Percentiles rank a stretch among this genome's conserved stretches.
phyloP scores from a whole-genome alignment of 148 eudicot species.

The Heliamphora exappendiculata region DNA sequence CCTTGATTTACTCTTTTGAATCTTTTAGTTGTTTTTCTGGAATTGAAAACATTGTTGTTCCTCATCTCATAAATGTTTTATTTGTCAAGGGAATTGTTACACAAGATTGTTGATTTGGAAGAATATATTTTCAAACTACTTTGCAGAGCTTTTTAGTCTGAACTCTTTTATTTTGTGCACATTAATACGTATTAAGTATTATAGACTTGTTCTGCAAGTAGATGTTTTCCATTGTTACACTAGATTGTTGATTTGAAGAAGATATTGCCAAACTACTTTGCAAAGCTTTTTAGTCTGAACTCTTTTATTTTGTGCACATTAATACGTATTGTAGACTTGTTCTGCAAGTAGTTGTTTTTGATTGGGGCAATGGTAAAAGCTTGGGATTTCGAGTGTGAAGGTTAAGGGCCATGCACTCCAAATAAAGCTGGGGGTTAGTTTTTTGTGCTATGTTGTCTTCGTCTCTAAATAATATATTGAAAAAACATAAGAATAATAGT shows the following conservation, averaged over 20 bases:
- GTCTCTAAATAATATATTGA: too few species aligned
- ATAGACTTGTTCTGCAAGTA: neutral
- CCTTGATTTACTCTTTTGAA: neutral
- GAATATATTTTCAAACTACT: neutral
- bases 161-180: neutral
- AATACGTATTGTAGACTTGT: neutral
- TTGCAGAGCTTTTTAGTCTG: neutral
- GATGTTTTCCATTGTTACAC: neutral
- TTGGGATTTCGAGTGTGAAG: neutral
- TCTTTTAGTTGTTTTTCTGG: neutral
- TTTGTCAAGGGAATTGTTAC: neutral
- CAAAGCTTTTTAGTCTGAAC: neutral
- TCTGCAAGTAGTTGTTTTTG: neutral
- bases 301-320: neutral
- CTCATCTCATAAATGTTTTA: neutral
- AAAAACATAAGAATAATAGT: too few species aligned
- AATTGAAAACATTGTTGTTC: neutral
- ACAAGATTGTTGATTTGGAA: neutral
- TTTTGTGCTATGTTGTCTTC: too few species aligned
- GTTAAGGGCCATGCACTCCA: neutral
- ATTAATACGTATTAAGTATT: neutral
- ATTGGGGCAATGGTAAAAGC: neutral
- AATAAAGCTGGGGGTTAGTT: neutral
- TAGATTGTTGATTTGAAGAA: neutral
- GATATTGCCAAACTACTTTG: neutral